These are phyloP conservation scores for Coemansia nantahalensis DNA, from an alignment of 192 early-diverging fungal species.

Conservation along the genomic window DNA sequence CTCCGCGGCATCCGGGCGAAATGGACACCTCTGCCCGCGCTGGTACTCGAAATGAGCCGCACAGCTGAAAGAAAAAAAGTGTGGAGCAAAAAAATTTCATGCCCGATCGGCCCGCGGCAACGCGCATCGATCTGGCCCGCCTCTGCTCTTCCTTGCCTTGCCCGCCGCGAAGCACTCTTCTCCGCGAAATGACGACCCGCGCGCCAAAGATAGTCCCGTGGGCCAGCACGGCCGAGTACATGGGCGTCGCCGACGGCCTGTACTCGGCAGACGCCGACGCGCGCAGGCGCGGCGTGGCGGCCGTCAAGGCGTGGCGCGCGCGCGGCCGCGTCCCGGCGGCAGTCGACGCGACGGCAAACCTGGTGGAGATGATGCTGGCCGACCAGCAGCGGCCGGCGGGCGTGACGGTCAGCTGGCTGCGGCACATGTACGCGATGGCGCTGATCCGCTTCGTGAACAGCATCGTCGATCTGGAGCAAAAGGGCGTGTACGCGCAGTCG, in stretches of 20 bases:
- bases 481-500: constrained; percentile 55
- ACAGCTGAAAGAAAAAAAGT: too few species aligned
- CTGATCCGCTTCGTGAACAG: constrained; percentile 61
- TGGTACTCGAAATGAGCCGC: too few species aligned
- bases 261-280: constrained; percentile 32
- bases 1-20: too few species aligned
- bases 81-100: too few species aligned
- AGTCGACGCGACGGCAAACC: constrained; percentile 45
- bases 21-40: too few species aligned
- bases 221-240: constrained; percentile 51
- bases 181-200: constrained; percentile 16
- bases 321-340: constrained; percentile 40
- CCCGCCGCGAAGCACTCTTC: constrained; percentile 1
- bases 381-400: constrained; percentile 23
- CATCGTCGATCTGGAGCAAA: constrained; percentile 60
- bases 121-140: too few species aligned
- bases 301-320: constrained; percentile 51
- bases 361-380: constrained; percentile 32
- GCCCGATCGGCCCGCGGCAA: too few species aligned
- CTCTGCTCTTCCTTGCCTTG: too few species aligned
- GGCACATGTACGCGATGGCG: constrained; percentile 47
- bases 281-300: constrained; percentile 35
- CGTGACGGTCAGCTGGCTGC: constrained; percentile 19
- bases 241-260: constrained; percentile 23
- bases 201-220: constrained; percentile 47